Evolutionary conservation across 176 grass and related monocot species (phyloP), one percentile per base, ranked within the genome.

Genomic region (Dactylis glomerata): DNA sequence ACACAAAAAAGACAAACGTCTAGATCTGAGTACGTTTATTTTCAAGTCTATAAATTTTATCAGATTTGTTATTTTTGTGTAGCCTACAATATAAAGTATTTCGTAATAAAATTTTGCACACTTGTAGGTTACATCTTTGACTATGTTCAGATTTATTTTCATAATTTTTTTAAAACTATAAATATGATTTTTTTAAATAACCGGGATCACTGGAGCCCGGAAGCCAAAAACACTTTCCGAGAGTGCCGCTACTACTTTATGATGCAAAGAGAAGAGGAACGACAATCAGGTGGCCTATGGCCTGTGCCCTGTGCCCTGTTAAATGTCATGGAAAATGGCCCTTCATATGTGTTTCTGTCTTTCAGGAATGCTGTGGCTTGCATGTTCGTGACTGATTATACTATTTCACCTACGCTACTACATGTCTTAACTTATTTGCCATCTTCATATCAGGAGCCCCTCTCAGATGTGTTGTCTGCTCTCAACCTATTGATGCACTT

Each of bases 261-360:
- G 93, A 88, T 90, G 89, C 85, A 78, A 69, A 95, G 91, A 89
- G 96, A 95, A 88, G 75, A 76, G 16, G 87, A 95, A 86, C 80
- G 93, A 3, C 79, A 88, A 64, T 79, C 82, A 85, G 84, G 79
- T 85, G 95, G 92, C 30, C 89, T 93, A n/a, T n/a, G n/a, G n/a
- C n/a, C n/a, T n/a, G n/a, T n/a, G n/a, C n/a, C n/a, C n/a, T n/a
- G 1, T 70, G 19, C 75, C 87, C 92, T 84, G 82, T 93, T 59
- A 95, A 97, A 45, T 97, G 95, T 91, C 95, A 95, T 83, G 96
- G 96, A 51, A 95, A 93, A 77, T 98, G 96, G 93, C 92, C 96
- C 5, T 93, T 92, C 73, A 81, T 78, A 33, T 87, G 87, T 81
- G 83, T 92, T 82, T 93, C 70, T 69, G 61, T 95, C 12, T 98